A percentile compares a stretch with the other conserved stretches of the same genome.
These are phyloP conservation scores for Fusarium sp. DNA, from an alignment of 2,329 filamentous ascomycete genomes.

Conservation along the genomic window DNA sequence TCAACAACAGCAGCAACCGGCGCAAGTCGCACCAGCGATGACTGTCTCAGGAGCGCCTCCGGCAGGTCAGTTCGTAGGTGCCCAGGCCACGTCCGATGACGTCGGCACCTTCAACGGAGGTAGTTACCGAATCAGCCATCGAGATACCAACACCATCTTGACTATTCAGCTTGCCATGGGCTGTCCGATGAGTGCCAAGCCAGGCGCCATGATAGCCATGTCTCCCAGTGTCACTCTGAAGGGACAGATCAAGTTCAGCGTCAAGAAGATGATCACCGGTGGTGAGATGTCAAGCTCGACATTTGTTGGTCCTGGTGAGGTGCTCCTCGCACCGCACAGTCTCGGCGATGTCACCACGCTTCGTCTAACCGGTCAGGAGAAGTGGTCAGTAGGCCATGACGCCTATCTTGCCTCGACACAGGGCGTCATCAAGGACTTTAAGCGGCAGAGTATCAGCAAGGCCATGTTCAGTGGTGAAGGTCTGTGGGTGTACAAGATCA, in stretches of 20 bases:
- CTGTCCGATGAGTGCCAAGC: slow-evolving; percentile 83
- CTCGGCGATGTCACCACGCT: slow-evolving; percentile 90
- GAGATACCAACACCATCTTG: slow-evolving; percentile 89
- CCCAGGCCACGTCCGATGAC: slow-evolving; percentile 76
- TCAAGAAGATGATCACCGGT: slow-evolving; percentile 91
- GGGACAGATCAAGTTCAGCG: slow-evolving; percentile 84
- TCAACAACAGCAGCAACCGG: slow-evolving; percentile 29
- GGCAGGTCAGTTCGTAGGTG: slow-evolving; percentile 72
- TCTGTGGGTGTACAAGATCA: slow-evolving; percentile 88
- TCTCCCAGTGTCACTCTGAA: slow-evolving; percentile 86
- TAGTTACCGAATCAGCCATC: slow-evolving; percentile 91
- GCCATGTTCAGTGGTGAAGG: slow-evolving; percentile 96
- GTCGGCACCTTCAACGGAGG: slow-evolving; percentile 98
- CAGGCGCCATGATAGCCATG: slow-evolving; percentile 96
- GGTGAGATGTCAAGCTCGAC: slow-evolving; percentile 83
- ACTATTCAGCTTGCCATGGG: slow-evolving; percentile 92
- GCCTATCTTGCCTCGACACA: slow-evolving; percentile 88
- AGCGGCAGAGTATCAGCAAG: slow-evolving; percentile 87
- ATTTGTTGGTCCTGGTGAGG: slow-evolving; percentile 90
- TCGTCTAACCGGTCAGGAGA: slow-evolving; percentile 75
- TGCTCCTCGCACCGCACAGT: slow-evolving; percentile 82
- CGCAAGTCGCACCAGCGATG: slow-evolving; percentile 45
- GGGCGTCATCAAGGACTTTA: slow-evolving; percentile 88
- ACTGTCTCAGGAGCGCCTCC: slow-evolving; percentile 55
- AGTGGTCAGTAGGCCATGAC: slow-evolving; percentile 89